phyloP scores from a whole-genome alignment of 495 filamentous ascomycete species.

The Lasiosphaeriaceae sp. region DNA sequence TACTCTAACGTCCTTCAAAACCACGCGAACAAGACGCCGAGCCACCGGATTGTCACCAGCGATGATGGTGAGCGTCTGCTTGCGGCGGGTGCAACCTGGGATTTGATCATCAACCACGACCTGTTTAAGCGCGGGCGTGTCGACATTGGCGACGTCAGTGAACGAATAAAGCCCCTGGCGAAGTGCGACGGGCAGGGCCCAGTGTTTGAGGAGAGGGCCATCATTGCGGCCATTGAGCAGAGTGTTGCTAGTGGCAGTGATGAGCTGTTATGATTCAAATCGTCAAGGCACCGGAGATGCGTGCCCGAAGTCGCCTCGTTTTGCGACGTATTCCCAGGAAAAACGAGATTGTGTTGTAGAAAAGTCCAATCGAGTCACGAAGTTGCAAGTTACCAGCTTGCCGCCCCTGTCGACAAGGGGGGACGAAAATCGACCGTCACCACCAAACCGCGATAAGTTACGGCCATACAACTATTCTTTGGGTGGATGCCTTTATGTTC shows the following conservation, averaged over 20 bases:
- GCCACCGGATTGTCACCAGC: conserved; percentile 67
- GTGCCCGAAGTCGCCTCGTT: too few relatives aligned
- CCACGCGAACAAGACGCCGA: conserved; percentile 56
- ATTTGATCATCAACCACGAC: conserved; percentile 80
- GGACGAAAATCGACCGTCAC: too few relatives aligned
- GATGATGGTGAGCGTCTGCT: conserved; percentile 71
- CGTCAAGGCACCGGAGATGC: not conserved
- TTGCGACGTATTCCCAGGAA: too few relatives aligned
- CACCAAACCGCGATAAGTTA: too few relatives aligned
- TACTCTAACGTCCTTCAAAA: conserved; percentile 51
- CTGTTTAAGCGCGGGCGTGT: conserved; percentile 77
- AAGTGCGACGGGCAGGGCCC: conserved; percentile 89
- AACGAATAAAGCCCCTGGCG: conserved; percentile 68
- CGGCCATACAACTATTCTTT: too few relatives aligned
- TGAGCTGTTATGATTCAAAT: conserved; percentile 59
- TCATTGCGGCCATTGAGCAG: conserved; percentile 71
- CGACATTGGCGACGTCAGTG: conserved; percentile 74
- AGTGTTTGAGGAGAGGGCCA: conserved; percentile 75
- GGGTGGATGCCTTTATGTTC: too few relatives aligned
- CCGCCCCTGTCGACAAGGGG: too few relatives aligned
- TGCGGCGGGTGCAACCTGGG: conserved; percentile 82
- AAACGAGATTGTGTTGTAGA: too few relatives aligned
- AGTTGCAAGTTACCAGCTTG: too few relatives aligned
- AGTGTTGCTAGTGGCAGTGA: conserved; percentile 70
- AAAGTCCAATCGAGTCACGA: too few relatives aligned